Evolutionary conservation across 1,284 basidiomycete genomes (phyloP).

Genomic region (Meira nashicola): DNA sequence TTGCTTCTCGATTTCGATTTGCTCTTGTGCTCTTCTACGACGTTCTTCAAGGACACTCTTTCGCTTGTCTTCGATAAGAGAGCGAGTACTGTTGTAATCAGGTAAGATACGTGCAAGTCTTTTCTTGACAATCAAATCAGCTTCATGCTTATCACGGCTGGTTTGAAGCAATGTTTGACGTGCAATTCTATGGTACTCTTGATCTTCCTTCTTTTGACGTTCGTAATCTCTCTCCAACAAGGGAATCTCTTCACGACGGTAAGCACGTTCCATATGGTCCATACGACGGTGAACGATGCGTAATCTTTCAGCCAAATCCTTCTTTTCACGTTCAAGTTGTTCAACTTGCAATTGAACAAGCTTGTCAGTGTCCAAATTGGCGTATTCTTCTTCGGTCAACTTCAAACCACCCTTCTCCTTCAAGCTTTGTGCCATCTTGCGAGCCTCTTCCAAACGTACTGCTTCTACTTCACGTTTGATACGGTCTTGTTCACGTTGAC

Average conservation of each 20-base stretch:
- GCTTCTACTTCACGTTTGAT: slow-evolving; percentile 76
- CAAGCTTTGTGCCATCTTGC: slow-evolving; percentile 80
- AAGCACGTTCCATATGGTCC: slow-evolving; percentile 92
- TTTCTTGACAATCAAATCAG: slow-evolving; percentile 71
- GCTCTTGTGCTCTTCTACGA: slow-evolving; percentile 62
- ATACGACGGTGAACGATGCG: slow-evolving; percentile 82
- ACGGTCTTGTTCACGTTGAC: slow-evolving; percentile 70
- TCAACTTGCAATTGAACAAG: slow-evolving; percentile 74
- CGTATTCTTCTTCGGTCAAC: slow-evolving; percentile 68
- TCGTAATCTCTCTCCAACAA: slow-evolving; percentile 83
- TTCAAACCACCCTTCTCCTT: slow-evolving; percentile 81
- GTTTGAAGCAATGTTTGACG: slow-evolving; percentile 57
- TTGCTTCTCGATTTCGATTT: slow-evolving; percentile 80
- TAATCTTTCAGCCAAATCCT: slow-evolving; percentile 75
- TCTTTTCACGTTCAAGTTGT: slow-evolving; percentile 90
- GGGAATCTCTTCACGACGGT: slow-evolving; percentile 86
- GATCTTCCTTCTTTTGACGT: slow-evolving; percentile 69
- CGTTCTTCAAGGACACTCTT: slow-evolving; percentile 68
- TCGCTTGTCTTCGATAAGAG: slow-evolving; percentile 64
- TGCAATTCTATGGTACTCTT: slow-evolving; percentile 62
- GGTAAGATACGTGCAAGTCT: slow-evolving; percentile 70
- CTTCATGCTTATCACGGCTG: slow-evolving; percentile 64
- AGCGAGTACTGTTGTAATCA: slow-evolving; percentile 67
- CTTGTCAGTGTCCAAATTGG: slow-evolving; percentile 82
- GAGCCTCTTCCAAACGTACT: slow-evolving; percentile 77